Evolutionary conservation across 495 filamentous ascomycete genomes (phyloP).

Genomic region (Aspergillus homomorphus): DNA sequence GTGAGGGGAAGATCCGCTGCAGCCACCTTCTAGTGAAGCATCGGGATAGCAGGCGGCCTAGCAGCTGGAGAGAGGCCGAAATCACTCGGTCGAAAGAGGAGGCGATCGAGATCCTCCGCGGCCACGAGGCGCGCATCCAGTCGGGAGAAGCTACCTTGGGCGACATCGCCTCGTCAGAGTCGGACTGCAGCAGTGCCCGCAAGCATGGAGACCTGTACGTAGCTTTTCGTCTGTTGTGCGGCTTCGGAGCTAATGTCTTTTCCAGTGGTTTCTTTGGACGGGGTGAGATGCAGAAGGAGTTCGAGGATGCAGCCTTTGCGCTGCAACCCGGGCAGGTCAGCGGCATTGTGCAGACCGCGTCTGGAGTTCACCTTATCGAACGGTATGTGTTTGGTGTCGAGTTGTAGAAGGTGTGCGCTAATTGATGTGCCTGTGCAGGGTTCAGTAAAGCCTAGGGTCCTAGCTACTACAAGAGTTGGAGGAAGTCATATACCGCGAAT

Average conservation of each 20-base stretch:
- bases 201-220: conserved; percentile 88
- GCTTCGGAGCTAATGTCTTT: conserved; percentile 23
- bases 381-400: conserved; percentile 55
- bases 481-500: too few relatives aligned
- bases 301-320: conserved; percentile 90
- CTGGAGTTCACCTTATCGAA: conserved; percentile 92
- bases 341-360: conserved; percentile 83
- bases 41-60: conserved; percentile 75
- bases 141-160: conserved; percentile 64
- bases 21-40: conserved; percentile 95
- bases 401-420: conserved; percentile 15
- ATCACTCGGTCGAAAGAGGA: conserved; percentile 89
- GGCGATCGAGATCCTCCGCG: conserved; percentile 70
- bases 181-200: conserved; percentile 89
- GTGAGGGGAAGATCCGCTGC: conserved; percentile 84
- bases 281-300: conserved; percentile 98
- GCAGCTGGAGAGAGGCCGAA: conserved; percentile 84
- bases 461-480: conserved; percentile 5
- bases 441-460: conserved; percentile 26
- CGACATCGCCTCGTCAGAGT: conserved; percentile 81
- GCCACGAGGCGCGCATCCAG: conserved; percentile 69
- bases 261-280: conserved; percentile 81
- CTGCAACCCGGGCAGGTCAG: conserved; percentile 83
- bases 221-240: not conserved
- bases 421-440: conserved; percentile 16